phyloP scores from a whole-genome alignment of 2,329 filamentous ascomycete genomes.

The Clonostachys rhizophaga region DNA sequence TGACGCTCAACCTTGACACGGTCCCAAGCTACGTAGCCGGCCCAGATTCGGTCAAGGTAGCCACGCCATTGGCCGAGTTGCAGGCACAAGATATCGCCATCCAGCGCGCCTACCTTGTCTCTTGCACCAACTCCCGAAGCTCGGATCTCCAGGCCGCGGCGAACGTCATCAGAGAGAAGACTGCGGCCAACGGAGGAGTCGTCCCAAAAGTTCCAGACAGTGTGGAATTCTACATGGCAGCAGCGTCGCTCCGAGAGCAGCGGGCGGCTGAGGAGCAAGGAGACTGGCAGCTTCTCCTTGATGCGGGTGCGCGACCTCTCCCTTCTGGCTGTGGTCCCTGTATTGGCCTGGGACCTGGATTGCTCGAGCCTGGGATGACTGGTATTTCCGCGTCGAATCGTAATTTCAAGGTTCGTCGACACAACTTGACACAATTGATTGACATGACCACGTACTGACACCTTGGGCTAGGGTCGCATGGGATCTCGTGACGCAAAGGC shows the following conservation, averaged over 20 bases:
- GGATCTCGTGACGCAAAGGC: slow-evolving; percentile 62
- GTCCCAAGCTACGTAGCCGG: slow-evolving; percentile 81
- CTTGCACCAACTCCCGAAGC: slow-evolving; percentile 81
- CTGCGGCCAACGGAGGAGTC: slow-evolving; percentile 54
- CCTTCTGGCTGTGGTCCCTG: slow-evolving; percentile 78
- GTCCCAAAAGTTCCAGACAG: slow-evolving; percentile 67
- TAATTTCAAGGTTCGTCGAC: slow-evolving; percentile 52
- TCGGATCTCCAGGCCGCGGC: slow-evolving; percentile 82
- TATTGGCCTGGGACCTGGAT: slow-evolving; percentile 75
- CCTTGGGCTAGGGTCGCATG: slow-evolving; percentile 69
- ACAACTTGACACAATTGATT: no score
- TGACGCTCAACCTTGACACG: slow-evolving; percentile 78
- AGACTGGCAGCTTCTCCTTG: slow-evolving; percentile 78
- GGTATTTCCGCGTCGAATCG: slow-evolving; percentile 81
- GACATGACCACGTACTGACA: no score
- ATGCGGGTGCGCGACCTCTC: slow-evolving; percentile 70
- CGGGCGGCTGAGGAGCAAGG: slow-evolving; percentile 71
- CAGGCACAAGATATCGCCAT: slow-evolving; percentile 70
- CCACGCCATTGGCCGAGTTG: slow-evolving; percentile 71
- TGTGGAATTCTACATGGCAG: slow-evolving; percentile 86
- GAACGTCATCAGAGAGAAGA: slow-evolving; percentile 77
- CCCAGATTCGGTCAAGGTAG: slow-evolving; percentile 85
- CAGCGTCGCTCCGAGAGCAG: slow-evolving; percentile 78
- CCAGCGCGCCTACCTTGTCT: slow-evolving; percentile 75
- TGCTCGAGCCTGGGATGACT: slow-evolving; percentile 80